Percentiles rank a stretch among this genome's conserved stretches.
Evolutionary conservation across 2,329 filamentous ascomycete genomes (phyloP).

Genomic region (Ascochyta viciae-villosae): DNA sequence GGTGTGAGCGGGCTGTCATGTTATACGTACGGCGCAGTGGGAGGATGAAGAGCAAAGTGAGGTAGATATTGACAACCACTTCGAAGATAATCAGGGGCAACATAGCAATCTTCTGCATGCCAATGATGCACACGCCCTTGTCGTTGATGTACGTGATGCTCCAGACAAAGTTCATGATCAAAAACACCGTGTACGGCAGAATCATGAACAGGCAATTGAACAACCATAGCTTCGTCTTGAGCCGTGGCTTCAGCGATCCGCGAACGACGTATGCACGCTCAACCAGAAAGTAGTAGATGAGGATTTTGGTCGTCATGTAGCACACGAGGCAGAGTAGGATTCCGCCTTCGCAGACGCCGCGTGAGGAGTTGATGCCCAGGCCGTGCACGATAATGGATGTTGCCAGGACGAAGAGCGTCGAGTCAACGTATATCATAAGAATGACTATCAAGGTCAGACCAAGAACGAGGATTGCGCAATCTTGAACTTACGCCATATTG

Average conservation of each 20-base stretch:
- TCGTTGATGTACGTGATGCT: conserved; percentile 63
- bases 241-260: conserved; percentile 58
- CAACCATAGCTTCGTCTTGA: conserved; percentile 64
- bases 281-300: conserved; percentile 71
- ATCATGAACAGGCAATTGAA: conserved; percentile 69
- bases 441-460: conserved; percentile 56
- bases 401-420: conserved; percentile 65
- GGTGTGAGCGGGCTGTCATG: no score
- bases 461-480: background rate
- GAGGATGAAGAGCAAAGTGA: conserved; percentile 69
- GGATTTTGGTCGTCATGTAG: conserved; percentile 70
- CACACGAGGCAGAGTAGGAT: conserved; percentile 67
- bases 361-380: conserved; percentile 62
- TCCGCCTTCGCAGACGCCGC: conserved; percentile 62
- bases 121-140: conserved; percentile 66
- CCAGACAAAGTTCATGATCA: conserved; percentile 64
- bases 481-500: conserved; percentile 24
- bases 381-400: conserved; percentile 65
- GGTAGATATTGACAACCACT: conserved; percentile 66
- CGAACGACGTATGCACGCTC: conserved; percentile 71
- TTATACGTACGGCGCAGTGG: conserved; percentile 60
- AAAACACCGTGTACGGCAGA: conserved; percentile 51
- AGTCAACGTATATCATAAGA: conserved; percentile 66
- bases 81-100: conserved; percentile 69
- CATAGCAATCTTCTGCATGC: conserved; percentile 65